These are phyloP conservation scores for Calocybe gangraenosa DNA, from an alignment of 768 basidiomycete genomes.

Conservation along the genomic window DNA sequence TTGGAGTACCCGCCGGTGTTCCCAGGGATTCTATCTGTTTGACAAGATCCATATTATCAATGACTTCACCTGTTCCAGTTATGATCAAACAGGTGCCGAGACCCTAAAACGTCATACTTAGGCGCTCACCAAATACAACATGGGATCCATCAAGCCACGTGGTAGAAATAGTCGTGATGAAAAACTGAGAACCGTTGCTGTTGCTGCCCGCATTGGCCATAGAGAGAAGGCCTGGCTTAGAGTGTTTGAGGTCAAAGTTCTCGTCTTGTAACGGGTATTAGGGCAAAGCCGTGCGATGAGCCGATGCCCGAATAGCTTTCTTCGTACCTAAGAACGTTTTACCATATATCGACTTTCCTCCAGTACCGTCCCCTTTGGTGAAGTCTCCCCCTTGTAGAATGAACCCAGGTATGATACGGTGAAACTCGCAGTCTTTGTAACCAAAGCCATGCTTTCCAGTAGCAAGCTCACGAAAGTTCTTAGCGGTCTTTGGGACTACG, in stretches of 20 bases:
- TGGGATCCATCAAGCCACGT: constrained; percentile 51
- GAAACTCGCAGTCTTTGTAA: constrained; percentile 65
- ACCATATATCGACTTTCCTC: constrained; percentile 83
- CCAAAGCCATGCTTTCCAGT: constrained; percentile 65
- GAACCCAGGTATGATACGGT: constrained; percentile 71
- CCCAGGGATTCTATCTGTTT: constrained; percentile 51
- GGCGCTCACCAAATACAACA: constrained; percentile 25
- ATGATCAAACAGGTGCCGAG: background rate
- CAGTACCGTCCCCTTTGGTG: constrained; percentile 66
- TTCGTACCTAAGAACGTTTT: constrained; percentile 65
- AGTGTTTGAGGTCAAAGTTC: constrained; percentile 75
- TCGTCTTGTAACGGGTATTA: constrained; percentile 49
- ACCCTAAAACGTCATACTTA: background rate
- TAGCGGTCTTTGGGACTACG: constrained; percentile 73
- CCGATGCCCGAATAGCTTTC: constrained; percentile 28
- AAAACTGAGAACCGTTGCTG: constrained; percentile 83
- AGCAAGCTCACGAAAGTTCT: constrained; percentile 78
- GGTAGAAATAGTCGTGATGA: constrained; percentile 70
- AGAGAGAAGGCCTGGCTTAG: constrained; percentile 57
- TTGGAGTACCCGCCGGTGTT: constrained; percentile 32
- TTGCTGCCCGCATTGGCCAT: constrained; percentile 84
- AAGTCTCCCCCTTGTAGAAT: constrained; percentile 90
- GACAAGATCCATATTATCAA: constrained; percentile 61
- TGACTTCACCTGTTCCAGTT: constrained; percentile 48
- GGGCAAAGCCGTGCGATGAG: background rate